Base-by-base conservation (phyloP, 192 early-diverging fungal genomes). In the Coemansia sp. region DNA sequence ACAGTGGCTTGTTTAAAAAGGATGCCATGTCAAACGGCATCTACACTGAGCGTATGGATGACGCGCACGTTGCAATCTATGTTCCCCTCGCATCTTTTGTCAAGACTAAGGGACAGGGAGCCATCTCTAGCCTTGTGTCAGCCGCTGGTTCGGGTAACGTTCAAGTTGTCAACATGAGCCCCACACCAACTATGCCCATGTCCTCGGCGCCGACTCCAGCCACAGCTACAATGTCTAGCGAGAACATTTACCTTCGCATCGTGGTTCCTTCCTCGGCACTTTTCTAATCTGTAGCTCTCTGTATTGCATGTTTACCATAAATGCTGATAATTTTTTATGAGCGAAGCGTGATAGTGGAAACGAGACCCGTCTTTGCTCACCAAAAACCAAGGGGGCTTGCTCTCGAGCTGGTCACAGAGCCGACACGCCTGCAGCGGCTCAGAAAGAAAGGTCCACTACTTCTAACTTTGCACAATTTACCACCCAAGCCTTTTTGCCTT, bases 181-280 rank as follows among this genome's bases (percentile, higher is more conserved):
- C 67, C 3, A 75, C 73, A 3, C 67, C 67, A 9, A 66, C 73
- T 2, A 40, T 62, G 51, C 66, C 50, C 16, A 56, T 56, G 39
- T 75, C 73, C 33, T 69, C 67, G 11, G 73, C 73, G 20, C 73
- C 73, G 8, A 75, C 73, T 33, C 73, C 62, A 8, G 67, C 67
- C 20, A 50, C 58, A 16, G 48, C 73, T 16, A 60, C 37, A 3
- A 36, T 65, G 16, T 58, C 46, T 10, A 43, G 50, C 8, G 62
- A 66, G 20, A 65, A 65, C 59, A 69, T 75, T 26, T 75, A 65
- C 34, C 60, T 75, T 35, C 62, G 73, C 21, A 69, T 75, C 40
- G 73, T 75, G 26, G 63, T 75, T 51, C 73, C 73, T 1, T 11
- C 69, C 16, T 35, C 35, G 24, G 31, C 36, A 24, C 46, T 71